Evolutionary conservation across 352 stramenopile genomes (phyloP), one percentile per base, ranked within the genome.

Genomic region (Phytopythium chamaehyphon): DNA sequence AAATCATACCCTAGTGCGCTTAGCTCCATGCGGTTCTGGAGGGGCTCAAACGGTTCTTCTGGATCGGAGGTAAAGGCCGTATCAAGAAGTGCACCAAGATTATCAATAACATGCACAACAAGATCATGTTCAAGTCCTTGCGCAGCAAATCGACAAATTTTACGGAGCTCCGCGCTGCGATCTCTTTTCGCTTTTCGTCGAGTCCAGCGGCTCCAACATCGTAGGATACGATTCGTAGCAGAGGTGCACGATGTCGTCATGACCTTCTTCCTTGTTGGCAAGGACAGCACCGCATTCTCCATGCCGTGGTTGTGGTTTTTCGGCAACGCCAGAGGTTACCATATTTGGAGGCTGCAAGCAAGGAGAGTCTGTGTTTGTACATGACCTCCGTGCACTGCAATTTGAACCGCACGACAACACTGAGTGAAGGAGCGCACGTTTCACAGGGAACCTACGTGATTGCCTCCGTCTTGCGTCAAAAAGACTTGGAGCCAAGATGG

Each of bases 381-480:
- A 69, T 82, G 43, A 71, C 79, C 44, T 61, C 58, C 12, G 39
- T 64, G 19, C 55, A 68, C 4, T 67, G 77, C 28, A 59, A 67
- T 22, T 64, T 66, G 0, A 68, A 60, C 23, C 28, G 47, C 16
- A 74, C 78, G 19, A 83, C 81, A 3, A 69, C 80, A 19, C 62
- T 90, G 3, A 63, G 57, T 4, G 83, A 95, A 39, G 83, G 83
- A 14, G 91, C 84, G 4, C 79, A 85, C 19, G 62, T 95, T 0
- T 47, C 55, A 10, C 66, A 68, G 31, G 80, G 80, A 15, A 83
- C 62, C 10, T 68, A 62, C 14, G 65, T 88, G 6, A 60, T 66
- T 93, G 54, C 70, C 67, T 5, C 53, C 67, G 26, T 93, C 86
- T 44, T 12, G 56, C 83, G 46, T 71, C 1, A 59, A 61, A 2